A percentile compares a stretch with the other conserved stretches of the same genome.
Evolutionary conservation across 441 rosid genomes (phyloP).

Genomic region (Omphalea diandra): DNA sequence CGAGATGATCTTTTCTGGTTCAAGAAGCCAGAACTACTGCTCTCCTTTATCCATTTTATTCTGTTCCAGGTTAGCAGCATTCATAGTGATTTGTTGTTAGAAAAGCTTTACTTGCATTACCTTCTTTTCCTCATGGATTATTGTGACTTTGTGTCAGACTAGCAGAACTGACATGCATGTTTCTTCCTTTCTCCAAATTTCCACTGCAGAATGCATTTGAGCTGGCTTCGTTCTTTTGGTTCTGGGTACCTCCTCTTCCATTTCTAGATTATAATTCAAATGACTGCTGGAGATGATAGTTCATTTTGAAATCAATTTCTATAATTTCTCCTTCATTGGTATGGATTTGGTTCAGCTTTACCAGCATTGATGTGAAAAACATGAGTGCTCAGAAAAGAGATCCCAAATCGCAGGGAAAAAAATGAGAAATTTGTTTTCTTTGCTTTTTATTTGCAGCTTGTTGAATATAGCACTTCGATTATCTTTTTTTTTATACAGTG

Average conservation of each 20-base stretch:
- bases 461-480: constrained; percentile 14
- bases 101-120: constrained; percentile 28
- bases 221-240: constrained; percentile 93
- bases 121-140: constrained; percentile 32
- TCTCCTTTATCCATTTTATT: constrained; percentile 70
- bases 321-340: constrained; percentile 7
- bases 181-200: constrained; percentile 18
- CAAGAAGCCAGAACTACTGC: constrained; percentile 50
- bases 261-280: constrained; percentile 17
- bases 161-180: constrained; percentile 20
- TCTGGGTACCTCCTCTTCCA: constrained; percentile 63
- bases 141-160: background rate
- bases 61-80: constrained; percentile 63
- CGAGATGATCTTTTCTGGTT: constrained; percentile 89
- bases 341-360: background rate
- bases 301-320: constrained; percentile 3
- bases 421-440: background rate
- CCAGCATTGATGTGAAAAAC: background rate
- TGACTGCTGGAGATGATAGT: constrained; percentile 3
- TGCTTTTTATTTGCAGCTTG: background rate
- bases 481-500: constrained; percentile 41
- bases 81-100: constrained; percentile 10
- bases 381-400: background rate
- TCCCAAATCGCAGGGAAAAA: background rate
- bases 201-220: constrained; percentile 37